Conservation (phyloP, 306 rosid species). For the Medicago lupulina region DNA sequence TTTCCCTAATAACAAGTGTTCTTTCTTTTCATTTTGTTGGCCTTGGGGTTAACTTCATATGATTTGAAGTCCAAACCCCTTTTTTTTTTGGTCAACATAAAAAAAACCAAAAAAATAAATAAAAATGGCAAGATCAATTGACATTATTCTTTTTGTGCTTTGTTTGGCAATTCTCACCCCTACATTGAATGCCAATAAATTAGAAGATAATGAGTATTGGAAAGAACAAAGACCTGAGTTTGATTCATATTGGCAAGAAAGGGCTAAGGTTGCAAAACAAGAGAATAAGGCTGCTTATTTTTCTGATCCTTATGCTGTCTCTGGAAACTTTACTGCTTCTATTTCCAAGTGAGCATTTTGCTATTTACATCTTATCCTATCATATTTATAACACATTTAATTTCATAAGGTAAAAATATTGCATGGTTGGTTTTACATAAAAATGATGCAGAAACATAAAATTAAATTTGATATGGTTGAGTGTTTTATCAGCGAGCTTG, state of each 20-base stretch:
- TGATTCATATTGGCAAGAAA: constrained; percentile 65
- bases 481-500: constrained; percentile 9
- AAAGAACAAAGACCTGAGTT: background rate
- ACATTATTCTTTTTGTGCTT: constrained; percentile 33
- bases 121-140: background rate
- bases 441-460: background rate
- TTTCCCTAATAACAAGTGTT: background rate
- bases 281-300: constrained; percentile 38
- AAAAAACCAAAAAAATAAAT: background rate
- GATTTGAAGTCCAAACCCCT: background rate
- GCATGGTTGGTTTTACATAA: background rate
- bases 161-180: constrained; percentile 34
- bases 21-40: constrained; percentile 2
- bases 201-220: constrained; percentile 33
- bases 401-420: too few relatives aligned
- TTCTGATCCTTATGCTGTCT: constrained; percentile 51
- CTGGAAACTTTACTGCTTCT: constrained; percentile 43
- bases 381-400: background rate
- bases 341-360: constrained; percentile 52
- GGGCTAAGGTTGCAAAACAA: constrained; percentile 44
- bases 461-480: too few relatives aligned
- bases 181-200: constrained; percentile 39
- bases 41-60: constrained; percentile 1
- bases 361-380: background rate
- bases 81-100: background rate